Evolutionary conservation across 495 filamentous ascomycete species (phyloP).

Genomic region (Penicillium canescens): DNA sequence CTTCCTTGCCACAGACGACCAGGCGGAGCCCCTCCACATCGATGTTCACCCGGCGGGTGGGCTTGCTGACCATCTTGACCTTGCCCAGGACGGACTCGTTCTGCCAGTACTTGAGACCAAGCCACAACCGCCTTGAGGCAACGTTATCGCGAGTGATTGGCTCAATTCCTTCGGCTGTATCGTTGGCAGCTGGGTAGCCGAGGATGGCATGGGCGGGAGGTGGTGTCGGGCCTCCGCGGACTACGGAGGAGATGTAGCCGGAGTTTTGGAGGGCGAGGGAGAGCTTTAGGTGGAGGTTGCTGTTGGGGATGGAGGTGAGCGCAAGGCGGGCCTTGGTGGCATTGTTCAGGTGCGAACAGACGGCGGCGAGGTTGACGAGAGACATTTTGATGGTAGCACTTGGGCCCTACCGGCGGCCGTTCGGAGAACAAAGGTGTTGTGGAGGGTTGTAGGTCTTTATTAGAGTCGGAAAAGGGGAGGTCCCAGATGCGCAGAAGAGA

Average conservation of each 20-base stretch:
- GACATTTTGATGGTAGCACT: conserved; percentile 64
- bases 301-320: conserved; percentile 81
- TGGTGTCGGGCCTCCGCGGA: conserved; percentile 69
- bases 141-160: conserved; percentile 77
- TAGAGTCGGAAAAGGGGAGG: not conserved
- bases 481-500: not conserved
- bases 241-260: conserved; percentile 81
- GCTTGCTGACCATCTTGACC: conserved; percentile 71
- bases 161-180: conserved; percentile 41
- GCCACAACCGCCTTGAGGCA: conserved; percentile 76
- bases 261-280: conserved; percentile 75
- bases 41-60: conserved; percentile 70
- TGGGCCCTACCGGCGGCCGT: conserved; percentile 21
- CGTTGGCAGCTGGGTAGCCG: conserved; percentile 41
- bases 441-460: not conserved
- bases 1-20: conserved; percentile 65
- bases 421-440: conserved; percentile 9
- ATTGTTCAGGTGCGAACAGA: conserved; percentile 95
- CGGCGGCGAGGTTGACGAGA: conserved; percentile 74
- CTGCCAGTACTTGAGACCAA: conserved; percentile 92
- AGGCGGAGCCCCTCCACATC: conserved; percentile 56
- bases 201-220: conserved; percentile 56
- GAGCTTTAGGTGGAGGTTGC: conserved; percentile 76
- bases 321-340: conserved; percentile 81
- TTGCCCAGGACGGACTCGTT: conserved; percentile 78